These are phyloP conservation scores for Trametes cubensis DNA, from an alignment of 768 basidiomycete genomes.

Conservation along the genomic window DNA sequence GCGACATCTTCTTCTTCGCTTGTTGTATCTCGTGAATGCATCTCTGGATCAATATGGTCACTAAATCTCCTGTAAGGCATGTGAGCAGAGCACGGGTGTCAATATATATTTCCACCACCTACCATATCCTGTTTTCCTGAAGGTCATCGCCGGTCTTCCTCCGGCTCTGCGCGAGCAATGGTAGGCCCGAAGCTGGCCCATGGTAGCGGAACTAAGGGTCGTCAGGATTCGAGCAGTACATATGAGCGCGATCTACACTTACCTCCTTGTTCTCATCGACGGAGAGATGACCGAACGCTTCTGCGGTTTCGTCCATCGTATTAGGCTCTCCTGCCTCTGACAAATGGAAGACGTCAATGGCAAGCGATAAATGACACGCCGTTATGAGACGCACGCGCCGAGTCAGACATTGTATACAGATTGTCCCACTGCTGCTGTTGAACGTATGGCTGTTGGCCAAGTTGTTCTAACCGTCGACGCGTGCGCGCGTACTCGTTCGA, in stretches of 20 bases:
- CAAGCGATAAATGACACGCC: background rate
- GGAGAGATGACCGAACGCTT: constrained; percentile 70
- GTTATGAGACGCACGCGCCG: constrained; percentile 7
- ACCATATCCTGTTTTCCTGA: constrained; percentile 48
- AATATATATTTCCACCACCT: background rate
- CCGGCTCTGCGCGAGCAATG: constrained; percentile 67
- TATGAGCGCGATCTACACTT: background rate
- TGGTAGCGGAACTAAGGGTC: constrained; percentile 75
- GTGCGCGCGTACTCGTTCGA: constrained; percentile 15
- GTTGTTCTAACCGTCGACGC: constrained; percentile 19
- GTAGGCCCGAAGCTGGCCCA: constrained; percentile 74
- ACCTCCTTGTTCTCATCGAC: constrained; percentile 80
- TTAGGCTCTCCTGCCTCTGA: constrained; percentile 6
- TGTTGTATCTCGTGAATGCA: background rate
- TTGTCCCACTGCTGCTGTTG: constrained; percentile 16
- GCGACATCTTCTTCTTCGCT: constrained; percentile 12
- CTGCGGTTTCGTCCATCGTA: constrained; percentile 45
- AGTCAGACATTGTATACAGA: constrained; percentile 14
- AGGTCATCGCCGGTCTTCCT: constrained; percentile 70
- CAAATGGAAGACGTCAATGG: background rate
- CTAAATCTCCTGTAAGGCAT: constrained; percentile 27
- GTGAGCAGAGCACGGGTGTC: background rate
- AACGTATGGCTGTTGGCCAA: background rate
- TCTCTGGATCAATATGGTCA: constrained; percentile 9
- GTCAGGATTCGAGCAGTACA: constrained; percentile 18